Evolutionary conservation across 2,329 filamentous ascomycete genomes (phyloP), one percentile per base, ranked within the genome.

Genomic region (Ceratocystis huliohia): DNA sequence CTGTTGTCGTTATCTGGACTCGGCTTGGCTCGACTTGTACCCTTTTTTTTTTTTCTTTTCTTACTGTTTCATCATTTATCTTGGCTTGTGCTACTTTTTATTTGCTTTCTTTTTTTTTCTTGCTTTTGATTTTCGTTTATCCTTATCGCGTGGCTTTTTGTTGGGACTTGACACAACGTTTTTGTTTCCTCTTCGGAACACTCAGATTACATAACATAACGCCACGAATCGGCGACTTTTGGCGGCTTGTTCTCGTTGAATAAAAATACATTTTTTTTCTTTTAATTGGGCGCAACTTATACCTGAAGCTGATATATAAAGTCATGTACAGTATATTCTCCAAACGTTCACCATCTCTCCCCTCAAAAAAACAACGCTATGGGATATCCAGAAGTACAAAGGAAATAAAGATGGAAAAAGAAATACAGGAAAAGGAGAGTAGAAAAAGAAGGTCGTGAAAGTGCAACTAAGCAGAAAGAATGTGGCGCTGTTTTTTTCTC

Each of bases 21-120:
- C 37, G 37, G 37, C 37, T 41, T 41, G 37, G 37, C 10, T 41
- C 37, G 37, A 41, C 37, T 41, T 41, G 46, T 69, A 37, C 63
- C 17, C 33, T 64, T 53, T 33, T 46, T 66, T 45, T 67, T 56
- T 70, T 53, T 66, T 30, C n/a, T 67, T 66, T 68, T 68, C 61
- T 57, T 65, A 41, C 46, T 61, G 22, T 50, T 30, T 41, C 44
- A 37, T 57, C 66, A 59, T 62, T 64, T 61, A 37, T 61, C 22
- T 48, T 28, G 15, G 17, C n/a, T 30, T 25, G n/a, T 20, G 17
- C 30, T 63, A 7, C n/a, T n/a, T 20, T 10, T 59, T 53, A 59
- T n/a, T 53, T 65, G 65, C 61, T 45, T 48, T 57, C 59, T 61
- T 57, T 65, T 61, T 59, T 37, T 63, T 63, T 45, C 63, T 61